These are phyloP conservation scores for Coemansia sp. DNA, from an alignment of 192 early-diverging fungal genomes.

Conservation along the genomic window DNA sequence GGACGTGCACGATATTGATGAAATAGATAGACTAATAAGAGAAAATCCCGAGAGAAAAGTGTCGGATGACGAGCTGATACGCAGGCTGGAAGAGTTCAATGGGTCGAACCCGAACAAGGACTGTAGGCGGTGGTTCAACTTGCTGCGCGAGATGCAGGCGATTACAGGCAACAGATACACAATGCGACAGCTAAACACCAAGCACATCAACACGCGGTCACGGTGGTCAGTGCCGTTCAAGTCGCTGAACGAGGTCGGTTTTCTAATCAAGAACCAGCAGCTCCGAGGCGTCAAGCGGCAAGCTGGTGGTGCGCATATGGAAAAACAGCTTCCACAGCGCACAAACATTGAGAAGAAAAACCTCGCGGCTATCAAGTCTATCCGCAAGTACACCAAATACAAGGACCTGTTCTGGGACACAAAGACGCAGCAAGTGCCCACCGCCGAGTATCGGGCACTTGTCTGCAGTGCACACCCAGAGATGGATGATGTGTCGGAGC, in stretches of 20 bases:
- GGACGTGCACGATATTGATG: slow-evolving; percentile 35
- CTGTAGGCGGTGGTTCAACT: slow-evolving; percentile 14
- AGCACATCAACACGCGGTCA: slow-evolving; percentile 46
- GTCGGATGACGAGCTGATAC: slow-evolving; percentile 19
- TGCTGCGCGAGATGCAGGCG: slow-evolving; percentile 24
- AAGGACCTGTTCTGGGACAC: slow-evolving; percentile 20
- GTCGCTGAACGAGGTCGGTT: slow-evolving; percentile 44
- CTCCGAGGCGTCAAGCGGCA: slow-evolving; percentile 12
- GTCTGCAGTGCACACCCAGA: background rate
- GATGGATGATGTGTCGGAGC: slow-evolving; percentile 36
- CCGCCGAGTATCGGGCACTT: background rate
- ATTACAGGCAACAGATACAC: slow-evolving; percentile 34
- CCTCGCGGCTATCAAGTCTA: slow-evolving; percentile 31
- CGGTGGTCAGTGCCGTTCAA: slow-evolving; percentile 50
- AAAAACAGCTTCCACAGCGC: slow-evolving; percentile 2
- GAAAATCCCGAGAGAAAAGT: slow-evolving; percentile 1
- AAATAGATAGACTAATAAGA: slow-evolving; percentile 13
- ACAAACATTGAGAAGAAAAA: slow-evolving; percentile 48
- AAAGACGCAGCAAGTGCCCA: slow-evolving; percentile 3
- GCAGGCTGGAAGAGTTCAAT: slow-evolving; percentile 18
- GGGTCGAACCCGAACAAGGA: slow-evolving; percentile 36
- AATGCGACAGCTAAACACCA: slow-evolving; percentile 46
- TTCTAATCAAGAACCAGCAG: slow-evolving; percentile 42
- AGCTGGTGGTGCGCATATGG: background rate
- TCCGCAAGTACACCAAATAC: slow-evolving; percentile 29